A percentile compares a stretch with the other conserved stretches of the same genome.
Evolutionary conservation across 306 rosid species (phyloP).

Genomic region (Mimosa bimucronata): DNA sequence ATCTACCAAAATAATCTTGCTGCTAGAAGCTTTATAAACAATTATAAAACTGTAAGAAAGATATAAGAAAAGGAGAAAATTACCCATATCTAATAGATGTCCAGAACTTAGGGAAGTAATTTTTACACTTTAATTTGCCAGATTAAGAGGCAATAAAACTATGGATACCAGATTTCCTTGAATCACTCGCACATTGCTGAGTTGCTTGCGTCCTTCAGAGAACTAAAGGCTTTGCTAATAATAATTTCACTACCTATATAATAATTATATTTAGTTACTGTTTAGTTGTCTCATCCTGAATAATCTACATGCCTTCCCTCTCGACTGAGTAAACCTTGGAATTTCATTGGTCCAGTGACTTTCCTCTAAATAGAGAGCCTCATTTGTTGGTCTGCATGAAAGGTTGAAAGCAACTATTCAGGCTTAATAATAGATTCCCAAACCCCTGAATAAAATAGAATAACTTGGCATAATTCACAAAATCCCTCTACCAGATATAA

Average conservation of each 20-base stretch:
- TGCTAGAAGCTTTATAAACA: no score
- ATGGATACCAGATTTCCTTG: no score
- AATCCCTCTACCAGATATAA: neutral
- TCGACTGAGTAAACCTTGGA: neutral
- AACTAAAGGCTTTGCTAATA: no score
- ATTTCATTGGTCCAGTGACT: neutral
- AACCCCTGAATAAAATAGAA: neutral
- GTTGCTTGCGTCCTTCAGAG: no score
- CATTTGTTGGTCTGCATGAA: neutral
- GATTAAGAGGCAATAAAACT: no score
- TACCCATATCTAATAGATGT: no score
- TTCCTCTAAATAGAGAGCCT: neutral
- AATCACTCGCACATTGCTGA: no score
- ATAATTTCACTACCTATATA: neutral
- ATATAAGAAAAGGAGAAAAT: no score
- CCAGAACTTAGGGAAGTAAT: no score
- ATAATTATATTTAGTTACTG: neutral
- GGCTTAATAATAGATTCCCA: neutral
- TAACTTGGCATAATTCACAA: neutral
- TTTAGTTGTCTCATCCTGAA: neutral
- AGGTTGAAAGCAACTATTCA: conserved; percentile 2
- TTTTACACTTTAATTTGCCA: no score
- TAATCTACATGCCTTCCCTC: neutral
- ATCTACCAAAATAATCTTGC: no score
- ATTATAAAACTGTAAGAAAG: no score